Conservation (phyloP, 345 rosid genomes). For the Euphorbia peplus region DNA sequence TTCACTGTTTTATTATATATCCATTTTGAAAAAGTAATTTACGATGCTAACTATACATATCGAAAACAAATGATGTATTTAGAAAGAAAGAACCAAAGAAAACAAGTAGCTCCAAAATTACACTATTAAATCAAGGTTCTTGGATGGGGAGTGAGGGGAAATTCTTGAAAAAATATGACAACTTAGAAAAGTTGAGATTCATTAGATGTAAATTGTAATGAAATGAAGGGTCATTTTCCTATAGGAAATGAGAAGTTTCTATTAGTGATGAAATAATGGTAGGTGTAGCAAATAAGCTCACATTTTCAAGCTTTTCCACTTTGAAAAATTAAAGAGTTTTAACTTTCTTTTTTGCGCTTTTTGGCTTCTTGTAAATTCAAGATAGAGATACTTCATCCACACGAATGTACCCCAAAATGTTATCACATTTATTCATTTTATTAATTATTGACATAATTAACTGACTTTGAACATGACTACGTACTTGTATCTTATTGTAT, state of each 20-base stretch:
- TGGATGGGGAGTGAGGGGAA: conserved; percentile 15
- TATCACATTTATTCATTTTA: neutral
- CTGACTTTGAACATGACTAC: conserved; percentile 14
- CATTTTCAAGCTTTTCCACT: conserved; percentile 4
- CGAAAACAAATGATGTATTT: too few species aligned
- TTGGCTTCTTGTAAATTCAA: conserved; percentile 9
- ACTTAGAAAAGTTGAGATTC: conserved; percentile 40
- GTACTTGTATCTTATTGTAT: conserved; percentile 16
- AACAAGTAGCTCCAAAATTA: too few species aligned
- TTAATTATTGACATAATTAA: neutral
- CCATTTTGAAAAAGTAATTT: too few species aligned
- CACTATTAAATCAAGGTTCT: neutral
- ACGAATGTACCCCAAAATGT: conserved; percentile 17
- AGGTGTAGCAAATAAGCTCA: conserved; percentile 10
- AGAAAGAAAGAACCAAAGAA: too few species aligned
- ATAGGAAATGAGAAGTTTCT: conserved; percentile 17
- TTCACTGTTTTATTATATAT: too few species aligned
- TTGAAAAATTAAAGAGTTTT: conserved; percentile 2
- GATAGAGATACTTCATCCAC: conserved; percentile 19
- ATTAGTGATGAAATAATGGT: conserved; percentile 25
- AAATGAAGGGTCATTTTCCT: conserved; percentile 27
- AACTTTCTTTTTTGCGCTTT: conserved; percentile 9
- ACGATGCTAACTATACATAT: too few species aligned
- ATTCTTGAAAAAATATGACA: conserved; percentile 41
- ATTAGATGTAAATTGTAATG: conserved; percentile 41